phyloP scores from a whole-genome alignment of 2,329 filamentous ascomycete genomes.

The Domatiomyces catenatus region DNA sequence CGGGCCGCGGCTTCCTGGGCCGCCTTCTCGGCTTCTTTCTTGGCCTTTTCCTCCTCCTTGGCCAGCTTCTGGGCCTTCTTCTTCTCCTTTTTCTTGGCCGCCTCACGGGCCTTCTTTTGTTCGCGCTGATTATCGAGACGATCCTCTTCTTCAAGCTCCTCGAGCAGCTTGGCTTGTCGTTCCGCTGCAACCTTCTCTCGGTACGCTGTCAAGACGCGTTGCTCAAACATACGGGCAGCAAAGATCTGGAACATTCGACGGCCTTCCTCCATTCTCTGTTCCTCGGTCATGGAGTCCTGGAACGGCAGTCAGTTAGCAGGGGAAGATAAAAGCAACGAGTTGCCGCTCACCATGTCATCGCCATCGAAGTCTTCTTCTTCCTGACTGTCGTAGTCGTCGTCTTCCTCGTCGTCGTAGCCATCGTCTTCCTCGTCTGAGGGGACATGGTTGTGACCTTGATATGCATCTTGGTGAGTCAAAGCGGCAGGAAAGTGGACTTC shows the following conservation, averaged over 20 bases:
- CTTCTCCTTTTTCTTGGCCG: conserved; percentile 90
- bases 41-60: conserved; percentile 79
- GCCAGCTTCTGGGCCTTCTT: conserved; percentile 75
- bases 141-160: conserved; percentile 79
- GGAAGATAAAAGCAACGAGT: conserved; percentile 17
- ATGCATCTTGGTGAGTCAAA: conserved; percentile 41
- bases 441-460: conserved; percentile 61
- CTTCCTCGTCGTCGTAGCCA: conserved; percentile 57
- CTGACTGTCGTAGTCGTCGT: conserved; percentile 45
- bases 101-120: conserved; percentile 84
- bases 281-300: conserved; percentile 90
- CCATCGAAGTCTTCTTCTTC: conserved; percentile 52
- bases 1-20: conserved; percentile 67
- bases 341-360: conserved; percentile 43
- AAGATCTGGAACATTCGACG: conserved; percentile 99
- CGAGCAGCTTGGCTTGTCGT: conserved; percentile 74
- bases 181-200: conserved; percentile 91
- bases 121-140: conserved; percentile 62
- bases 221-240: conserved; percentile 97
- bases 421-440: conserved; percentile 60
- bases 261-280: conserved; percentile 97
- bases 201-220: conserved; percentile 90
- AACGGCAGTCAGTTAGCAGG: conserved; percentile 22
- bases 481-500: conserved; percentile 58
- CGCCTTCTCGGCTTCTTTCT: conserved; percentile 73